Conservation (phyloP, 371 early-diverging fungal genomes). For the Syncephalastrum racemosum region DNA sequence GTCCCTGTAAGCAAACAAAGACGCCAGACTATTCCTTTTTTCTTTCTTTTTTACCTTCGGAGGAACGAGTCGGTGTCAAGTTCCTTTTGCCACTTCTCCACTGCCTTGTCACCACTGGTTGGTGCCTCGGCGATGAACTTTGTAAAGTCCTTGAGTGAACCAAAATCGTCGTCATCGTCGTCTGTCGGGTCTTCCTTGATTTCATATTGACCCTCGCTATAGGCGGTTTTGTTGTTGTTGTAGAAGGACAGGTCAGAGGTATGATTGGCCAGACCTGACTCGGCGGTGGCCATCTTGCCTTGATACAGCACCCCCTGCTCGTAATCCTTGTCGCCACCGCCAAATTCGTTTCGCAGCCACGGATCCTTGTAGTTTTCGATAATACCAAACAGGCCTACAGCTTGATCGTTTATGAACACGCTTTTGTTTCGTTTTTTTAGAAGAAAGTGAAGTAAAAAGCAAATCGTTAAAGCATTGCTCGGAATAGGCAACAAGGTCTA, state of each 20-base stretch:
- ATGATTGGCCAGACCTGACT: constrained; percentile 1
- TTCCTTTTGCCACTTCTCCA: constrained; percentile 21
- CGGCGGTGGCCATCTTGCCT: constrained; percentile 14
- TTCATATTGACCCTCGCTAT: constrained; percentile 27
- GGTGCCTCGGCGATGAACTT: constrained; percentile 21
- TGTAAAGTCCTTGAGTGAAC: constrained; percentile 19
- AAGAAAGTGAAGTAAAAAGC: not conserved
- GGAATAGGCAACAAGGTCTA: not conserved
- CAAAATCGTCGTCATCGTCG: constrained; percentile 9
- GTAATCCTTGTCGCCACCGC: constrained; percentile 22
- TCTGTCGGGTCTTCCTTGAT: constrained; percentile 22
- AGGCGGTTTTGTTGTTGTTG: constrained; percentile 15
- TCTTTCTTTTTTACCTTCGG: constrained; percentile 24
- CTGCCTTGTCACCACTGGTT: constrained; percentile 5
- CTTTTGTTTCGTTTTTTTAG: constrained; percentile 10
- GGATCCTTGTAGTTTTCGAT: constrained; percentile 34
- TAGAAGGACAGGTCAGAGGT: constrained; percentile 23
- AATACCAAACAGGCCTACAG: constrained; percentile 36
- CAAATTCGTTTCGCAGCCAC: constrained; percentile 36
- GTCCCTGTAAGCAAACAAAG: not conserved
- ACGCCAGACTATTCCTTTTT: not conserved
- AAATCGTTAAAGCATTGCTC: not conserved
- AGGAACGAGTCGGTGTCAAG: constrained; percentile 26
- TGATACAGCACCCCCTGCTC: constrained; percentile 35
- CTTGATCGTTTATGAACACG: constrained; percentile 32